Base-by-base conservation (phyloP, 345 rosid genomes). In the Anastatica hierochuntica region DNA sequence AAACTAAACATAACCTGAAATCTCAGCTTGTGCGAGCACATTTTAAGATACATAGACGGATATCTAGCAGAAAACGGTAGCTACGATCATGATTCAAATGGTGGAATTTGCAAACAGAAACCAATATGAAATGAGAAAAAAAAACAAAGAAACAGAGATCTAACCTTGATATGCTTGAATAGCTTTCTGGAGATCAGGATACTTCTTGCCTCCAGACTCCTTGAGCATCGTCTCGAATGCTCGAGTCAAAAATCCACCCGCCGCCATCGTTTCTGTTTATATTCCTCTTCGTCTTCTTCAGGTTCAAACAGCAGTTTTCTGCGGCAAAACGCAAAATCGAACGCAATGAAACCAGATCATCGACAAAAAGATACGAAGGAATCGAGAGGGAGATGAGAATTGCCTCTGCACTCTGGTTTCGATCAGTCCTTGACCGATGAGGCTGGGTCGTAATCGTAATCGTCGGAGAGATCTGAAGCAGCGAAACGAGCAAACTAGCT, bases 141-240 rank as follows among this genome's bases (percentile, higher is more conserved):
- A 27, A 48, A 63, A 27, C 8, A 36, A 39, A 29, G 26, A 18
- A 36, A 54, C n/a, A n/a, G 65, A 53, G 55, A 73, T 73, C 79
- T 48, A 21, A 83, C 98, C 98, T 66, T 77, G 62, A 64, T 78
- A 92, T 19, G 88, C 51, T 49, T 79, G 86, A 67, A 92, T 74
- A 42, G 98, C 82, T 63, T 78, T 81, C 53, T 78, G 90, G 60
- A 92, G 97, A 78, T 85, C 97, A 39, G 90, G 83, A 43, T 45
- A 72, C 81, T 85, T 88, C 71, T 83, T 88, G 56, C 84, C 72
- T 14, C 80, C 74, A 55, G 94, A 84, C 72, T 92, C 98, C 73
- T 88, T 92, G 63, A 92, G 88, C 78, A 92, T 88, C 60, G 90
- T 74, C 78, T 92, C 97, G 58, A 92, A 88, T 26, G 96, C 96